phyloP scores from a whole-genome alignment of 495 filamentous ascomycete species.

The Xylaria palmicola region DNA sequence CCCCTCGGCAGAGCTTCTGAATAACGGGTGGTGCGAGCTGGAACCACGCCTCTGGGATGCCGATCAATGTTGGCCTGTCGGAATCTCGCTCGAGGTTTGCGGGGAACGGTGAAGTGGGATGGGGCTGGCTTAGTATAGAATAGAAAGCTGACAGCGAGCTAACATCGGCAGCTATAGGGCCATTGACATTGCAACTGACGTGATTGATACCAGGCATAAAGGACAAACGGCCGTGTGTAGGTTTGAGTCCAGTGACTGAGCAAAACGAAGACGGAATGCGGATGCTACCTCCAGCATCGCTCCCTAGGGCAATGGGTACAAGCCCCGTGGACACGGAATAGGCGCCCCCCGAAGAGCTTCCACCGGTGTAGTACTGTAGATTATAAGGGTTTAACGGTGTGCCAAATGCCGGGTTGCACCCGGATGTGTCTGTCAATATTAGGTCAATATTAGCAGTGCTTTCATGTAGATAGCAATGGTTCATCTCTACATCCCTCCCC shows the following conservation, averaged over 20 bases:
- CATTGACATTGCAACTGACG: conserved; percentile 60
- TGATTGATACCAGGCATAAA: conserved; percentile 58
- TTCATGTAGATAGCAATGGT: no score
- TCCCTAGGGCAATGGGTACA: conserved; percentile 74
- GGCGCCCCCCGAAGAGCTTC: conserved; percentile 76
- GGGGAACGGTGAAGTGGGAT: conserved; percentile 44
- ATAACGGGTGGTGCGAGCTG: conserved; percentile 63
- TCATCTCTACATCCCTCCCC: no score
- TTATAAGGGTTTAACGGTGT: conserved; percentile 81
- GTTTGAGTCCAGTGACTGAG: conserved; percentile 80
- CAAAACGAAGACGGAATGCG: conserved; percentile 79
- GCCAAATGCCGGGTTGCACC: conserved; percentile 77
- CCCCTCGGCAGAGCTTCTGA: conserved; percentile 54
- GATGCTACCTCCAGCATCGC: conserved; percentile 80
- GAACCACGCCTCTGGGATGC: conserved; percentile 70
- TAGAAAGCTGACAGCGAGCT: conserved; percentile 72
- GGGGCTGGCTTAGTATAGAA: conserved; percentile 66
- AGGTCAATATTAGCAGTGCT: no score
- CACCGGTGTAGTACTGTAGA: conserved; percentile 72
- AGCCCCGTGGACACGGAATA: conserved; percentile 72
- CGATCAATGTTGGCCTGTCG: conserved; percentile 54
- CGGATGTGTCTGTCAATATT: conserved; percentile 59
- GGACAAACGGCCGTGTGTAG: conserved; percentile 71
- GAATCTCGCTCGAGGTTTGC: conserved; percentile 2
- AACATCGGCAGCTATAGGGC: conserved; percentile 74